Conservation (phyloP, 2,329 filamentous ascomycete genomes). For the Podosphaera leucotricha region DNA sequence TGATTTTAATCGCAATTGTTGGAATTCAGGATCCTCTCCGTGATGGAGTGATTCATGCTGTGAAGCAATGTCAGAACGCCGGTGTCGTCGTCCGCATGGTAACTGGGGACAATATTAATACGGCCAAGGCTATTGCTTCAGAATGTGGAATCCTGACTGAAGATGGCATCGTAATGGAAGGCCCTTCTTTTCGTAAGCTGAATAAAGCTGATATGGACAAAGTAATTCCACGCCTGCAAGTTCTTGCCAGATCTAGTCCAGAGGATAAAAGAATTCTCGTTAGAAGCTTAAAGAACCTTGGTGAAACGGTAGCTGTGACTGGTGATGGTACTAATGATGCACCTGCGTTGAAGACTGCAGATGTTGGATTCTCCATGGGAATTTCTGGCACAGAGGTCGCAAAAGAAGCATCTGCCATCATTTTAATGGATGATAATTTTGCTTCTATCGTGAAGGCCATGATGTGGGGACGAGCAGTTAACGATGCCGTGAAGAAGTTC, state of each 20-base stretch:
- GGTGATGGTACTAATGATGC: conserved; percentile 45
- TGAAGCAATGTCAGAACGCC: conserved; percentile 40
- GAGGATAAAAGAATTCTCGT: conserved; percentile 47
- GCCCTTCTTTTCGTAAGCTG: conserved; percentile 39
- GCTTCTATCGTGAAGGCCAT: conserved; percentile 37
- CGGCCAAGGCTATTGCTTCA: conserved; percentile 47
- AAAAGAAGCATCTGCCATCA: conserved; percentile 36
- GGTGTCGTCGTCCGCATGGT: conserved; percentile 55
- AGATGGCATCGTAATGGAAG: conserved; percentile 42
- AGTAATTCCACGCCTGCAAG: conserved; percentile 36
- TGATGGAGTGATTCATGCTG: conserved; percentile 41
- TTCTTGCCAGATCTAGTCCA: conserved; percentile 44
- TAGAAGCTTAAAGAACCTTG: conserved; percentile 36
- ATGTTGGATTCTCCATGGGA: conserved; percentile 46
- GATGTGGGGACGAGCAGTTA: conserved; percentile 36
- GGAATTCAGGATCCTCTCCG: conserved; percentile 56
- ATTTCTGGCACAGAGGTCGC: conserved; percentile 41
- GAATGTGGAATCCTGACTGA: conserved; percentile 39
- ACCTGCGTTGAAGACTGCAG: conserved; percentile 38
- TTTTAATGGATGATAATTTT: conserved; percentile 39
- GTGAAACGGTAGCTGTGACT: conserved; percentile 42
- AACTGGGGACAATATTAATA: conserved; percentile 48
- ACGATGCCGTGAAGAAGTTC: conserved; percentile 30
- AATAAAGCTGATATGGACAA: conserved; percentile 33
- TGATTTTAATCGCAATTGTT: conserved; percentile 49